phyloP scores from a whole-genome alignment of 129 eudicot genomes.

The Flaveria sonorensis region DNA sequence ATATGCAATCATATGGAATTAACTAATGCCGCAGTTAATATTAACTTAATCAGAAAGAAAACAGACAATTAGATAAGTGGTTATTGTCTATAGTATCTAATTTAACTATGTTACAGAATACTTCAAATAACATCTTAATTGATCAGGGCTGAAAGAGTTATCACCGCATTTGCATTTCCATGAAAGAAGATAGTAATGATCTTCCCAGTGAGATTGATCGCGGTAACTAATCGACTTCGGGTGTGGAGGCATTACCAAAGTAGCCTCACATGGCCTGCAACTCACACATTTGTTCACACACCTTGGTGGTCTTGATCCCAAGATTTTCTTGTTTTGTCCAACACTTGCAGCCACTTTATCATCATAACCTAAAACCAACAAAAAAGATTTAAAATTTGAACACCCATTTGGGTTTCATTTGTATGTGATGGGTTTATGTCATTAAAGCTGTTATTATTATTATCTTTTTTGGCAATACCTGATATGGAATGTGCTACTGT shows the following conservation, averaged over 20 bases:
- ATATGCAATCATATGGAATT: constrained; percentile 5
- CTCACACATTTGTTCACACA: constrained; percentile 73
- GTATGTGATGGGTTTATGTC: not conserved
- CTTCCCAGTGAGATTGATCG: constrained; percentile 51
- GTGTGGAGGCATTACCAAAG: constrained; percentile 66
- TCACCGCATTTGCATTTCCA: constrained; percentile 94
- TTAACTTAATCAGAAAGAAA: constrained; percentile 9
- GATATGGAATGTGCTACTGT: constrained; percentile 40
- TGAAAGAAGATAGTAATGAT: constrained; percentile 76
- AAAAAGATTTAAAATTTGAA: not conserved
- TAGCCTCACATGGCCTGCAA: constrained; percentile 72
- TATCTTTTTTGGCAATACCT: constrained; percentile 41
- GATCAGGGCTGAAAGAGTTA: constrained; percentile 72
- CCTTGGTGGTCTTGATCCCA: constrained; percentile 79
- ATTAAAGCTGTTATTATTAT: not conserved
- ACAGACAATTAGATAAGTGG: constrained; percentile 18
- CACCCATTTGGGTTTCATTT: not conserved
- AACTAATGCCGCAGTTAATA: not conserved
- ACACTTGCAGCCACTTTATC: constrained; percentile 35
- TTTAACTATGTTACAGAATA: not conserved
- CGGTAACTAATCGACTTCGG: constrained; percentile 16
- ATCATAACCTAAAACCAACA: constrained; percentile 4
- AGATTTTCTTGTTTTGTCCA: constrained; percentile 28
- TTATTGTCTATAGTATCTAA: constrained; percentile 18
- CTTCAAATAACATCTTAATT: constrained; percentile 4